phyloP scores from a whole-genome alignment of 495 filamentous ascomycete genomes.

The Hyaloscypha finlandica region DNA sequence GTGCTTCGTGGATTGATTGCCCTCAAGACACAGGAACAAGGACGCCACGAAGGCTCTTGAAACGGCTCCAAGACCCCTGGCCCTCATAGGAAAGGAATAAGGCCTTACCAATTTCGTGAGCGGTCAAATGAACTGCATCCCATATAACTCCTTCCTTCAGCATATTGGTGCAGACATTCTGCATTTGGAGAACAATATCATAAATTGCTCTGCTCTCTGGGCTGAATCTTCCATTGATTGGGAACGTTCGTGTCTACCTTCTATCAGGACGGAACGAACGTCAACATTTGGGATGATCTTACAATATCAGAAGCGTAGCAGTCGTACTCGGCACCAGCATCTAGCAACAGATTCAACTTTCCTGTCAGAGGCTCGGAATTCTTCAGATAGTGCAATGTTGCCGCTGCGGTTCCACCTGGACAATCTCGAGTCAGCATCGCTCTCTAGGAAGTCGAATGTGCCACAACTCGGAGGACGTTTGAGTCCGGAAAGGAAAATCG shows the following conservation, averaged over 20 bases:
- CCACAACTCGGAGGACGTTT: too few species aligned
- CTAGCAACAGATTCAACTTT: constrained; percentile 75
- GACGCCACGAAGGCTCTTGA: too few species aligned
- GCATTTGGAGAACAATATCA: constrained; percentile 85
- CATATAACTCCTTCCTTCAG: constrained; percentile 77
- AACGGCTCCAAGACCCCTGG: too few species aligned
- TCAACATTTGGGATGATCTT: constrained; percentile 15
- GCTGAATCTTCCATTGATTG: constrained; percentile 74
- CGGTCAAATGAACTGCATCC: constrained; percentile 79
- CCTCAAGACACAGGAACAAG: too few species aligned
- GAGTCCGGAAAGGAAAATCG: too few species aligned
- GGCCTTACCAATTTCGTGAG: constrained; percentile 60
- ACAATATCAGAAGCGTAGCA: constrained; percentile 83
- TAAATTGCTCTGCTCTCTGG: constrained; percentile 77
- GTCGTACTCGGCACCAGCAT: constrained; percentile 79
- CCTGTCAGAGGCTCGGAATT: constrained; percentile 69
- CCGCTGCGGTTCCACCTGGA: constrained; percentile 62
- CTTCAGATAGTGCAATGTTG: constrained; percentile 84
- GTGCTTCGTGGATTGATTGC: too few species aligned
- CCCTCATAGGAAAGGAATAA: background rate
- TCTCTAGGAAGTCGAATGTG: too few species aligned
- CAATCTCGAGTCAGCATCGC: too few species aligned
- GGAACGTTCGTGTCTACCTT: constrained; percentile 74
- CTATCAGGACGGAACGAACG: constrained; percentile 4
- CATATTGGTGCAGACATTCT: constrained; percentile 69